Evolutionary conservation across 2,329 filamentous ascomycete species (phyloP).

Genomic region (Decorospora gaudefroyi): DNA sequence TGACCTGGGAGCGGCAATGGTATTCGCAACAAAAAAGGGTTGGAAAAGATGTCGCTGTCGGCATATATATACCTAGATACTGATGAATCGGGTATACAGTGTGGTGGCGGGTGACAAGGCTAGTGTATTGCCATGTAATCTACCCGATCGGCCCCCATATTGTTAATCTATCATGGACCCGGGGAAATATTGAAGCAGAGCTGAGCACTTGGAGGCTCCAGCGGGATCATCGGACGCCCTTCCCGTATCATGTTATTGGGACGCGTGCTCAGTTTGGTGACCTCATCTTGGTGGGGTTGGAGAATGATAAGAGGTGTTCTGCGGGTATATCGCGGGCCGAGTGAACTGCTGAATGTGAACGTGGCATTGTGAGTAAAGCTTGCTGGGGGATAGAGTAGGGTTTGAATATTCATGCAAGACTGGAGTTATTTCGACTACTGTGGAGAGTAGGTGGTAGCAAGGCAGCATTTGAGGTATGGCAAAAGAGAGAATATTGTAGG

Average conservation of each 20-base stretch:
- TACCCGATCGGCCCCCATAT: slow-evolving; percentile 27
- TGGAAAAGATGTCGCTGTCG: background rate
- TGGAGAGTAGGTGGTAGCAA: too few relatives aligned
- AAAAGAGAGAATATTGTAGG: too few relatives aligned
- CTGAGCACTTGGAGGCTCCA: slow-evolving; percentile 2
- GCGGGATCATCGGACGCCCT: slow-evolving; percentile 10
- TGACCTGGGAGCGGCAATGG: background rate
- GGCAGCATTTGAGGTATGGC: too few relatives aligned
- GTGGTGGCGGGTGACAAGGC: slow-evolving; percentile 1
- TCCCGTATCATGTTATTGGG: slow-evolving; percentile 6
- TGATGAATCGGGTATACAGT: background rate
- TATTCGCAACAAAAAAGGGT: background rate
- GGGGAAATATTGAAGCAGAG: slow-evolving; percentile 2
- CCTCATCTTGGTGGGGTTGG: background rate
- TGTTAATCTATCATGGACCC: slow-evolving; percentile 17
- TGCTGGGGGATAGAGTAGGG: too few relatives aligned
- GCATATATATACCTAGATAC: background rate
- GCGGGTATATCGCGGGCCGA: too few relatives aligned
- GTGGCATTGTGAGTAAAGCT: too few relatives aligned
- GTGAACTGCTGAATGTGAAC: too few relatives aligned
- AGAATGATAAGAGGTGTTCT: too few relatives aligned
- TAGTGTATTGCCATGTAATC: slow-evolving; percentile 24
- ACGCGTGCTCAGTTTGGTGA: background rate
- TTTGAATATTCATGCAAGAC: too few relatives aligned
- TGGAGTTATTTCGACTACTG: too few relatives aligned